Conservation (phyloP, 306 rosid genomes). For the Lathyrus tuberosus region DNA sequence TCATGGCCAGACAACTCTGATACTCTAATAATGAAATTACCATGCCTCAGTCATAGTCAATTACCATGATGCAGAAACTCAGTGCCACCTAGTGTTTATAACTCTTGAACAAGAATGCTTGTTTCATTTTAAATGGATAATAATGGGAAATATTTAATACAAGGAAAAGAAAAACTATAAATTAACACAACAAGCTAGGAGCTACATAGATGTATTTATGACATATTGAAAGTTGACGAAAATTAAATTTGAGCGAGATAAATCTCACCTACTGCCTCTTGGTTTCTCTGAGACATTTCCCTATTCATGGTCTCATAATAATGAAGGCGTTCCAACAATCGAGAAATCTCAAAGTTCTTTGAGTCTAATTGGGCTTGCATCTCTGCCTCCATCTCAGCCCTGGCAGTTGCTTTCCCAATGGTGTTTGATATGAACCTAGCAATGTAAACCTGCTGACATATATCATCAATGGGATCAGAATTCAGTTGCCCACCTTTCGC, state of each 20-base stretch:
- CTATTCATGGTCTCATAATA: conserved; percentile 92
- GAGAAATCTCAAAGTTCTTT: conserved; percentile 92
- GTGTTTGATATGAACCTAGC: conserved; percentile 80
- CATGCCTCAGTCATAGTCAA: conserved; percentile 6
- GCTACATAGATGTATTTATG: not conserved
- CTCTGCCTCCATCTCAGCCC: conserved; percentile 87
- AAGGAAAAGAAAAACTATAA: conserved; percentile 7
- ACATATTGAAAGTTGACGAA: conserved; percentile 9
- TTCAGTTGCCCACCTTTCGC: conserved; percentile 47
- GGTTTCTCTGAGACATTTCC: conserved; percentile 99
- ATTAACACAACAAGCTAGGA: conserved; percentile 9
- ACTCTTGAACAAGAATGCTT: conserved; percentile 25
- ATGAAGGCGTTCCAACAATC: conserved; percentile 77
- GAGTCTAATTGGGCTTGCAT: conserved; percentile 72
- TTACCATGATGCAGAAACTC: conserved; percentile 25
- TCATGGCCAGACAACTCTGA: conserved; percentile 28
- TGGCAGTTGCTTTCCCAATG: conserved; percentile 81
- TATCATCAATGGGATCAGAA: conserved; percentile 65
- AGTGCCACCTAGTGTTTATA: conserved; percentile 11
- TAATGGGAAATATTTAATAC: not conserved
- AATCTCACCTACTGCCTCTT: conserved; percentile 85
- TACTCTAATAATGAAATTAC: not conserved
- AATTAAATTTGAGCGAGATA: conserved; percentile 17
- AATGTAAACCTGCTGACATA: conserved; percentile 74
- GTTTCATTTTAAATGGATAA: conserved; percentile 16